phyloP scores from a whole-genome alignment of 192 early-diverging fungal species.

The Backusella sp. region DNA sequence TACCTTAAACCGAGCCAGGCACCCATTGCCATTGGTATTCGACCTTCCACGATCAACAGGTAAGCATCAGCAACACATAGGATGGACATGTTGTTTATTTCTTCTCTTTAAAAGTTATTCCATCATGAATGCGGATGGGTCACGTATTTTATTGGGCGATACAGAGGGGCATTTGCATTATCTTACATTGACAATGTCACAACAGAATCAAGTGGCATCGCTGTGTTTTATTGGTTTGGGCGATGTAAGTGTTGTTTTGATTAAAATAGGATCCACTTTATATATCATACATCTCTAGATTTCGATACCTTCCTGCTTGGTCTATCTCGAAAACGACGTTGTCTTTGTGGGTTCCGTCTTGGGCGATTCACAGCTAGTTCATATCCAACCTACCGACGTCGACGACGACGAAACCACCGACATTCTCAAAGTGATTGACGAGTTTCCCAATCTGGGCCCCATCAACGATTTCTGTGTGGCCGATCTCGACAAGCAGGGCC shows the following conservation, averaged over 20 bases:
- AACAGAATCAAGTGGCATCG: conserved; percentile 23
- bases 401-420: conserved; percentile 44
- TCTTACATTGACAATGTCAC: conserved; percentile 46
- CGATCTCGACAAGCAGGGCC: conserved; percentile 62
- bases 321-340: conserved; percentile 68
- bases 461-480: conserved; percentile 86
- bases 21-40: conserved; percentile 30
- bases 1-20: conserved; percentile 45
- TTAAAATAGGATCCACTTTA: neutral
- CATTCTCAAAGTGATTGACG: conserved; percentile 60
- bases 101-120: conserved; percentile 34
- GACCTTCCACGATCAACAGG: conserved; percentile 16
- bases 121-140: conserved; percentile 50
- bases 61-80: neutral
- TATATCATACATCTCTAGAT: conserved; percentile 20
- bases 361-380: conserved; percentile 83
- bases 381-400: conserved; percentile 35
- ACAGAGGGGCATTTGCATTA: conserved; percentile 61
- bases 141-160: conserved; percentile 71
- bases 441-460: conserved; percentile 79
- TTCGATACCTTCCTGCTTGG: conserved; percentile 62
- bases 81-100: neutral
- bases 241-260: conserved; percentile 34
- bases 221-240: conserved; percentile 50
- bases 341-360: conserved; percentile 85